A percentile compares a stretch with the other conserved stretches of the same genome.
Evolutionary conservation across 306 rosid genomes (phyloP).

Genomic region (Canavalia gladiata): DNA sequence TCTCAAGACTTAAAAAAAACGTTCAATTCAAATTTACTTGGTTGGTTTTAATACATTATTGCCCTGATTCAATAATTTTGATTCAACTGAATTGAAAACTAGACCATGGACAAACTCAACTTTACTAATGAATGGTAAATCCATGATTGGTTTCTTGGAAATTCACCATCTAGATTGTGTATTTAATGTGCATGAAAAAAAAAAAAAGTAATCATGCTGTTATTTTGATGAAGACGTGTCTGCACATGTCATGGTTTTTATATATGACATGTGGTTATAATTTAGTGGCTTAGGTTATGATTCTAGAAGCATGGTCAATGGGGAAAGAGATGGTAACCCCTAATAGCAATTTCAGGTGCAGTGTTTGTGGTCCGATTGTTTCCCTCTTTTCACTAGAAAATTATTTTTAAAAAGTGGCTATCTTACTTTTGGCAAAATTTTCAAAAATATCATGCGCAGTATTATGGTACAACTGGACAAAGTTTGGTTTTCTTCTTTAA

Average conservation of each 20-base stretch:
- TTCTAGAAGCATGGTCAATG: conserved; percentile 32
- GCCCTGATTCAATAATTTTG: not conserved
- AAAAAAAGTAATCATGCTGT: not conserved
- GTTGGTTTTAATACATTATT: conserved; percentile 40
- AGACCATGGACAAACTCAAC: not conserved
- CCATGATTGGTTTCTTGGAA: conserved; percentile 33
- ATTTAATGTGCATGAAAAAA: not conserved
- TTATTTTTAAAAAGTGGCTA: not conserved
- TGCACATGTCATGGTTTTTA: not conserved
- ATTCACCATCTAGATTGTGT: conserved; percentile 37
- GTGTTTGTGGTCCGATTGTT: conserved; percentile 33
- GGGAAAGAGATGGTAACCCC: conserved; percentile 27
- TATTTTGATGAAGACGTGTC: conserved; percentile 28
- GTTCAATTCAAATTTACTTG: not conserved
- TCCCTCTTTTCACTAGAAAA: not conserved
- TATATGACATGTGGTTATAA: conserved; percentile 39
- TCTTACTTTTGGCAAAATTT: not conserved
- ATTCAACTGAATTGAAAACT: not conserved
- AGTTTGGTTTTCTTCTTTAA: conserved; percentile 21
- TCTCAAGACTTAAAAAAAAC: conserved; percentile 8
- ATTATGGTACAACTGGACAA: not conserved
- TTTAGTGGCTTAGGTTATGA: conserved; percentile 29
- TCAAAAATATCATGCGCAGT: conserved; percentile 38
- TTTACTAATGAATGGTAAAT: not conserved
- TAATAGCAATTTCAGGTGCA: conserved; percentile 14